Percentiles rank a stretch among this genome's conserved stretches.
These are phyloP conservation scores for Paramecium caudatum DNA, from an alignment of 73 alveolate genomes.

Conservation along the genomic window DNA sequence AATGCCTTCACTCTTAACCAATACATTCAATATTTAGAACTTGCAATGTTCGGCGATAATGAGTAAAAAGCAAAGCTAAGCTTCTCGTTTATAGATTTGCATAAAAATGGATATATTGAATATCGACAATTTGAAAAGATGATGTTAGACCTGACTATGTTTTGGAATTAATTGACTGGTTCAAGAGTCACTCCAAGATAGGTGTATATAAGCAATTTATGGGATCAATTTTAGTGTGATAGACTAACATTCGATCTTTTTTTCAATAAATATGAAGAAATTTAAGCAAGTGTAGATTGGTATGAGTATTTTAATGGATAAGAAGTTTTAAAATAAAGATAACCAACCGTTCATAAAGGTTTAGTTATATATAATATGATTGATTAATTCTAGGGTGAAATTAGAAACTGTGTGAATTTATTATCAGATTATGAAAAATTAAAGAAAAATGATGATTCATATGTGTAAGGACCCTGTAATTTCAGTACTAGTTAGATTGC, in stretches of 20 bases:
- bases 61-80: constrained; percentile 40
- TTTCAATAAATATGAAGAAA: not conserved
- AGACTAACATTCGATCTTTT: not conserved
- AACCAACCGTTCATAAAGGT: not conserved
- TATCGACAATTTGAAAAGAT: constrained; percentile 4
- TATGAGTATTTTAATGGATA: constrained; percentile 52
- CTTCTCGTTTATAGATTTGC: constrained; percentile 16
- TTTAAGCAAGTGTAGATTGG: constrained; percentile 48
- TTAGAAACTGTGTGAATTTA: constrained; percentile 22
- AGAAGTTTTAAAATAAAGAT: not conserved
- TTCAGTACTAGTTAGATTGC: constrained; percentile 29
- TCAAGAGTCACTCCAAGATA: not conserved
- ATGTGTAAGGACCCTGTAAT: constrained; percentile 40
- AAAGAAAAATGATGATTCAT: not conserved
- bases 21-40: constrained; percentile 1
- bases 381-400: constrained; percentile 28
- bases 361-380: not conserved
- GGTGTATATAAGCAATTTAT: not conserved
- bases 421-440: constrained; percentile 22
- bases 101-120: constrained; percentile 6
- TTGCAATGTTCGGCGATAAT: constrained; percentile 21
- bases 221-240: constrained; percentile 26
- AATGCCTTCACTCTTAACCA: not conserved
- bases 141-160: not conserved
- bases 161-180: constrained; percentile 53